Conservation (phyloP, 805 yeast species). For the Pichia sporocuriosa region DNA sequence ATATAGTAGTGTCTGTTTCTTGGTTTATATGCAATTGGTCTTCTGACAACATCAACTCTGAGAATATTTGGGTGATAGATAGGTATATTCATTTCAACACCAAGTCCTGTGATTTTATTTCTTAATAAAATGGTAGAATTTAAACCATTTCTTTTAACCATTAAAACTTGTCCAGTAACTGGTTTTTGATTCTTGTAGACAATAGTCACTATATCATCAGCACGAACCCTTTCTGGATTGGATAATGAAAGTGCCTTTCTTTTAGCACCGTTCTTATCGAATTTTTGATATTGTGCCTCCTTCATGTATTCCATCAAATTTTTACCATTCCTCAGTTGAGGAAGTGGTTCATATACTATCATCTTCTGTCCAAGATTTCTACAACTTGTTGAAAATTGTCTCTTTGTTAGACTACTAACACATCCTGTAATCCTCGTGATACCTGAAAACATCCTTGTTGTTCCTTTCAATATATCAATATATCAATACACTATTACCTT, state of each 20-base stretch:
- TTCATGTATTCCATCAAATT: conserved; percentile 39
- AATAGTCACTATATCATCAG: conserved; percentile 80
- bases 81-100: conserved; percentile 78
- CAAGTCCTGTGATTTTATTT: conserved; percentile 74
- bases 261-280: conserved; percentile 71
- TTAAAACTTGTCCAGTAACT: conserved; percentile 73
- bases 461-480: too few species aligned
- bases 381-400: conserved; percentile 9
- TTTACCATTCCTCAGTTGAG: conserved; percentile 41
- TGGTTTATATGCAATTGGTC: conserved; percentile 63
- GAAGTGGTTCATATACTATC: conserved; percentile 44
- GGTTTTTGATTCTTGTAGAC: conserved; percentile 59
- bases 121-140: conserved; percentile 76
- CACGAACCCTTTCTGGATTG: conserved; percentile 47
- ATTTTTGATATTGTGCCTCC: conserved; percentile 44
- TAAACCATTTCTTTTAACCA: conserved; percentile 62
- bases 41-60: conserved; percentile 69
- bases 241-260: conserved; percentile 43
- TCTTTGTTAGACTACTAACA: too few species aligned
- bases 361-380: conserved; percentile 14
- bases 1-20: conserved; percentile 89
- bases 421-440: too few species aligned
- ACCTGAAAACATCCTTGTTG: too few species aligned
- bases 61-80: conserved; percentile 73
- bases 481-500: too few species aligned